These are phyloP conservation scores for Quercus phellos DNA, from an alignment of 331 rosid species.

Conservation along the genomic window DNA sequence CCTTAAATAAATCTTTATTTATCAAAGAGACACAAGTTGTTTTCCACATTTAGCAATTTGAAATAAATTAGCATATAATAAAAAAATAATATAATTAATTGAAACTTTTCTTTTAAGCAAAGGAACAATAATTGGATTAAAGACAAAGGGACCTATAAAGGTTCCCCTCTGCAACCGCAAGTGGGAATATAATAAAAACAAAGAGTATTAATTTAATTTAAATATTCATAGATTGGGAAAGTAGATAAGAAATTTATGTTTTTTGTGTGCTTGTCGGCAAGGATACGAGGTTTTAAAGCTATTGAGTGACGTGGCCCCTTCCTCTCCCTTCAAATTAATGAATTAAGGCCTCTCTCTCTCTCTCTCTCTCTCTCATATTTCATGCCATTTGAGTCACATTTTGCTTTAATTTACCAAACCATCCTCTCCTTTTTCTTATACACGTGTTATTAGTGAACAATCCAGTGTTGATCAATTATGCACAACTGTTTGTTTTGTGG, in stretches of 20 bases:
- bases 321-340: slow-evolving; percentile 15
- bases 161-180: not conserved
- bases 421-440: not conserved
- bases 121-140: not conserved
- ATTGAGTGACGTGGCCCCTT: slow-evolving; percentile 28
- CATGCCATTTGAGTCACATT: not conserved
- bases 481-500: not conserved
- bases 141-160: not conserved
- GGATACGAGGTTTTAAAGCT: slow-evolving; percentile 34
- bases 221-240: not conserved
- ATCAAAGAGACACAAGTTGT: too few relatives aligned
- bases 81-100: not conserved
- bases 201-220: not conserved
- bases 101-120: not conserved
- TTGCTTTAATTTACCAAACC: slow-evolving; percentile 3
- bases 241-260: slow-evolving; percentile 15
- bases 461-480: not conserved
- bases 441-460: slow-evolving; percentile 13
- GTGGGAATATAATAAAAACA: not conserved
- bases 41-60: too few relatives aligned
- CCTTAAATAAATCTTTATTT: too few relatives aligned
- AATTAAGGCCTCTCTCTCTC: not conserved
- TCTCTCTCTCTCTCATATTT: not conserved
- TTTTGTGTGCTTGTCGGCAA: slow-evolving; percentile 28
- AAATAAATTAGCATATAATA: too few relatives aligned